Conservation (phyloP, 176 grass and related monocot species). For the Thalia dealbata region DNA sequence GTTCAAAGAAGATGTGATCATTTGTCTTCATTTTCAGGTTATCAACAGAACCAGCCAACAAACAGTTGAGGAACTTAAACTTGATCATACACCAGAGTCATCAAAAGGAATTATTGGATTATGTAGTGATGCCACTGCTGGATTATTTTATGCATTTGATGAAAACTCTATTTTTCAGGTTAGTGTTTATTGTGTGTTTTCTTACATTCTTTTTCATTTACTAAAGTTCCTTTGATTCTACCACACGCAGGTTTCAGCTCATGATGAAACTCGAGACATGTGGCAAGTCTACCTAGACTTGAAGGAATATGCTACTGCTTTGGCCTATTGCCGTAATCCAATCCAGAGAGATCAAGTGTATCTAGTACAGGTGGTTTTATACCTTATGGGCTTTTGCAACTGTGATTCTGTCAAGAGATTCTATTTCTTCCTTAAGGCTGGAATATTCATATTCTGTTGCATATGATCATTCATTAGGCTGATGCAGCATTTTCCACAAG, state of each 20-base stretch:
- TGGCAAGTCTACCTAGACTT: slow-evolving; percentile 94
- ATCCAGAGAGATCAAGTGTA: slow-evolving; percentile 88
- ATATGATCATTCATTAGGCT: slow-evolving; percentile 34
- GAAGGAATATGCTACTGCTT: slow-evolving; percentile 71
- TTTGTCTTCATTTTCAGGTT: slow-evolving; percentile 35
- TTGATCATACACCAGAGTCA: slow-evolving; percentile 57
- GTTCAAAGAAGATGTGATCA: background rate
- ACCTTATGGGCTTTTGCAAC: slow-evolving; percentile 8
- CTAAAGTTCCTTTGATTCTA: slow-evolving; percentile 8
- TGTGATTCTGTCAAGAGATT: background rate
- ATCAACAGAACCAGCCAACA: slow-evolving; percentile 93
- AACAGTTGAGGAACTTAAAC: slow-evolving; percentile 70
- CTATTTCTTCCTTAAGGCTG: slow-evolving; percentile 7
- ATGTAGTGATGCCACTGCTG: slow-evolving; percentile 80
- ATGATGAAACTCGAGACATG: slow-evolving; percentile 90
- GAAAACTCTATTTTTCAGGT: slow-evolving; percentile 98
- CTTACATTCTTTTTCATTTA: background rate
- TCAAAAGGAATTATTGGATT: slow-evolving; percentile 85
- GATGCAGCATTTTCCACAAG: slow-evolving; percentile 78
- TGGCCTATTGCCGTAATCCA: slow-evolving; percentile 66
- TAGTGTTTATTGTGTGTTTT: slow-evolving; percentile 21
- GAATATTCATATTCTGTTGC: slow-evolving; percentile 9
- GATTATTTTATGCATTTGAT: slow-evolving; percentile 86
- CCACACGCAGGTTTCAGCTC: slow-evolving; percentile 47
- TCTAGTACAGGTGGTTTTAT: slow-evolving; percentile 50